phyloP scores from a whole-genome alignment of 192 early-diverging fungal species.

The Haplosporangium gracile region DNA sequence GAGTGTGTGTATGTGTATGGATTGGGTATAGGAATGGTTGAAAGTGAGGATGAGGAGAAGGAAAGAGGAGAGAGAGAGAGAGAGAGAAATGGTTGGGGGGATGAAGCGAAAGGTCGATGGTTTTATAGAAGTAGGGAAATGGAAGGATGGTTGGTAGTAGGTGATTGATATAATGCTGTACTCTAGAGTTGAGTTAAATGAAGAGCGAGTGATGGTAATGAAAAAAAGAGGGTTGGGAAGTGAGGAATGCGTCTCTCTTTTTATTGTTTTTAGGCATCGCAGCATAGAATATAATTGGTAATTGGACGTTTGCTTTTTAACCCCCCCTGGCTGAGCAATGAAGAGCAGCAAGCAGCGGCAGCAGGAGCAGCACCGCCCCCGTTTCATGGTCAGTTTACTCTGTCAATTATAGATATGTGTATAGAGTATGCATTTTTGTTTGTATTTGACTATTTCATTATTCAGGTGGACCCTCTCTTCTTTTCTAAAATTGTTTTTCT shows the following conservation, averaged over 20 bases:
- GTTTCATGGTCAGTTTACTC: neutral
- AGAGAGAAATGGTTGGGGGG: neutral
- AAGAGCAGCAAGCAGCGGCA: neutral
- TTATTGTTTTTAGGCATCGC: neutral
- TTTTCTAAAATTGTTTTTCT: neutral
- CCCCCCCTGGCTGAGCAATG: neutral
- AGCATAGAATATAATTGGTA: neutral
- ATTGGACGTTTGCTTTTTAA: neutral
- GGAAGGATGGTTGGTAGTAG: neutral
- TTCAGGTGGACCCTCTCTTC: neutral
- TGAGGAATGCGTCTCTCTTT: neutral
- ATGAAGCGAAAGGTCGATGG: neutral
- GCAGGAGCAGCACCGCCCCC: neutral
- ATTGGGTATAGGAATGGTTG: neutral
- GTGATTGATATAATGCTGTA: neutral
- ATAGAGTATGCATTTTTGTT: neutral
- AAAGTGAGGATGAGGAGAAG: neutral
- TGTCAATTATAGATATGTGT: neutral
- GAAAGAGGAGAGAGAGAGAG: neutral
- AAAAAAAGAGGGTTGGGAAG: neutral
- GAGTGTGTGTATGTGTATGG: neutral
- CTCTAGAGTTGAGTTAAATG: neutral
- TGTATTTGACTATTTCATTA: neutral
- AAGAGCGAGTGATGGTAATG: neutral
- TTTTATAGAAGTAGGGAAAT: neutral